These are phyloP conservation scores for Penicillium sp. DNA, from an alignment of 2,329 filamentous ascomycete genomes.

Conservation along the genomic window DNA sequence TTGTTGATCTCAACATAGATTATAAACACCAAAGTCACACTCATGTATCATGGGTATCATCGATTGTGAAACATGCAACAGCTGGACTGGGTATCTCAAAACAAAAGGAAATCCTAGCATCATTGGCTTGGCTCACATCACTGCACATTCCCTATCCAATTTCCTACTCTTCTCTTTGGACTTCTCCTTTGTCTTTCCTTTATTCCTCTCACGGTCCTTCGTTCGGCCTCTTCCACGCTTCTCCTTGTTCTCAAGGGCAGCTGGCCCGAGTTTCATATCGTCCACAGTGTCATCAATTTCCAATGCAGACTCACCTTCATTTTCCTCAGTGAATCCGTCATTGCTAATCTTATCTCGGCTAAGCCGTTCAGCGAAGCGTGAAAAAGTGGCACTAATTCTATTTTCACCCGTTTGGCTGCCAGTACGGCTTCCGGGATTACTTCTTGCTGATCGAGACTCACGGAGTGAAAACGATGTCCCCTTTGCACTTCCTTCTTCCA, in stretches of 20 bases:
- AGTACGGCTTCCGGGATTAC: constrained; percentile 29
- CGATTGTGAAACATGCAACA: not conserved
- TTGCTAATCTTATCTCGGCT: constrained; percentile 26
- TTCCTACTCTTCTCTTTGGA: constrained; percentile 30
- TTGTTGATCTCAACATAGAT: not conserved
- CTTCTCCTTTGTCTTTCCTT: constrained; percentile 28
- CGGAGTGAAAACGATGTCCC: constrained; percentile 23
- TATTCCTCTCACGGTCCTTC: constrained; percentile 18
- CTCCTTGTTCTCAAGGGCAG: constrained; percentile 19
- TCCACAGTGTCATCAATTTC: constrained; percentile 17
- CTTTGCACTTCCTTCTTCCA: constrained; percentile 19
- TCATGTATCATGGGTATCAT: constrained; percentile 7
- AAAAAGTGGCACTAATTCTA: constrained; percentile 29
- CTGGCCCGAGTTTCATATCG: constrained; percentile 11
- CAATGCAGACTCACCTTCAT: constrained; percentile 21
- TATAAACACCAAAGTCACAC: not conserved
- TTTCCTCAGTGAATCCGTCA: constrained; percentile 21
- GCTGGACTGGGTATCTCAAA: constrained; percentile 8
- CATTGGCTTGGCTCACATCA: constrained; percentile 28
- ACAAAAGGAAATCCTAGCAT: not conserved
- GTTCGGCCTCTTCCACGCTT: constrained; percentile 18
- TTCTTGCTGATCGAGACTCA: constrained; percentile 25
- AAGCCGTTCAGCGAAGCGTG: constrained; percentile 27
- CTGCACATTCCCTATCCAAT: constrained; percentile 37
- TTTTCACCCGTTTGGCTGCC: constrained; percentile 32